Base-by-base conservation (phyloP, 2,329 filamentous ascomycete genomes). In the Trichocomaceae sp. region DNA sequence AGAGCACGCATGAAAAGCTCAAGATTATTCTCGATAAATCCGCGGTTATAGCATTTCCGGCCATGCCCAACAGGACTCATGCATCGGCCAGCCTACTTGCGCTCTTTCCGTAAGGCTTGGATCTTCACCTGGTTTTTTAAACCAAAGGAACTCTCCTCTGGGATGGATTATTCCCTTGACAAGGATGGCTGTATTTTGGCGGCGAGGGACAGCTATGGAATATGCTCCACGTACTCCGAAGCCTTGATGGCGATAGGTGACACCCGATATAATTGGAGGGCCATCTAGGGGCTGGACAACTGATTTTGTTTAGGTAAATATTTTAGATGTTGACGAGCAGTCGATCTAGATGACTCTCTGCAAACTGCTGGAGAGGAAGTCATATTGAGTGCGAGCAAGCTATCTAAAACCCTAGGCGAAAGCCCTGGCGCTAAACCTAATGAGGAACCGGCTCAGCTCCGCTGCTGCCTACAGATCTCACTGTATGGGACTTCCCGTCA, bases 11-110 rank as follows among this genome's bases (percentile, higher is more conserved):
- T 44, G n/a, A 51, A 51, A 7, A 42, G 0, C 20, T 44, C 26
- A n/a, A 44, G 7, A 17, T 41, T 23, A 15, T 13, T 20, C n/a
- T 44, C 41, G 15, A 44, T 42, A 8, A 19, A 6, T 15, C 44
- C 20, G 6, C 22, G n/a, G 7, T 22, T 29, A 19, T 13, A 3
- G 8, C 19, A 23, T 13, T 52, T 26, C n/a, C 17, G 23, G 22
- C 29, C 13, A 33, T 29, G 22, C n/a, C 39, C 39, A 52, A 42
- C 54, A 56, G 9, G 33, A 22, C 35, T 56, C 54, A 29, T 56
- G 54, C 12, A 56, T 52, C 3, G 50, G 44, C 48, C 48, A 56
- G 22, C 49, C 54, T 13, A 26, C 4, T 13, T 48, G 51, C 4
- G 9, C 19, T 3, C 8, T 10, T n/a, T 9, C 8, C 7, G 9